Conservation (phyloP, 2,329 filamentous ascomycete species). For the Botrytis paeoniae region DNA sequence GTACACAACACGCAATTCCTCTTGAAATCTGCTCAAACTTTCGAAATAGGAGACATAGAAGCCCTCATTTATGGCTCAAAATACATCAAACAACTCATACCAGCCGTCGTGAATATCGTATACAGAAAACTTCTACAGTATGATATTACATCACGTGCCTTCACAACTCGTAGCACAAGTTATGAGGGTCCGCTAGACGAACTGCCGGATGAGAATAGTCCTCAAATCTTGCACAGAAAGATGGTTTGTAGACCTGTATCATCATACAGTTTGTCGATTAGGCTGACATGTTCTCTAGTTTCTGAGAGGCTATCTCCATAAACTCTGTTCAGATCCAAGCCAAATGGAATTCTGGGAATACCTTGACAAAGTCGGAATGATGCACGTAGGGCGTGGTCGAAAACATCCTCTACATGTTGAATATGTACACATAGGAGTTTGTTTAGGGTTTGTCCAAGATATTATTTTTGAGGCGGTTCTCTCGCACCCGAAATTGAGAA, state of each 20-base stretch:
- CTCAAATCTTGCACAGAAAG: slow-evolving; percentile 66
- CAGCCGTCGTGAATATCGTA: slow-evolving; percentile 78
- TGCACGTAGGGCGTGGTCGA: slow-evolving; percentile 18
- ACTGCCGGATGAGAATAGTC: slow-evolving; percentile 43
- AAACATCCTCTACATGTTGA: slow-evolving; percentile 43
- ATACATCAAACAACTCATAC: slow-evolving; percentile 58
- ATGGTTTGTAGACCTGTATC: slow-evolving; percentile 26
- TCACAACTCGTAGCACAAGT: slow-evolving; percentile 60
- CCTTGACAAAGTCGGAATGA: slow-evolving; percentile 69
- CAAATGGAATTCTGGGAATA: slow-evolving; percentile 60
- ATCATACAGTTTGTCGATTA: background rate
- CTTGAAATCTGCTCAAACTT: slow-evolving; percentile 20
- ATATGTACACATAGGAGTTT: slow-evolving; percentile 73
- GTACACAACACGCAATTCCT: background rate
- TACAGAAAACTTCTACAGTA: slow-evolving; percentile 78
- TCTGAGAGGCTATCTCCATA: slow-evolving; percentile 8
- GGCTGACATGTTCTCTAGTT: background rate
- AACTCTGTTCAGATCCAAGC: slow-evolving; percentile 17
- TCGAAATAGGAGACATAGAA: slow-evolving; percentile 32
- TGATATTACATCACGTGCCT: slow-evolving; percentile 78
- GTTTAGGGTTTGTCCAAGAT: slow-evolving; percentile 73
- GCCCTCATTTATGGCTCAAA: slow-evolving; percentile 35
- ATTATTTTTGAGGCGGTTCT: slow-evolving; percentile 74
- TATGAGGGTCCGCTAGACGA: slow-evolving; percentile 53
- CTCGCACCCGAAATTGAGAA: slow-evolving; percentile 54